Evolutionary conservation across 805 yeast genomes (phyloP).

Genomic region (Myxozyma sirexii): DNA sequence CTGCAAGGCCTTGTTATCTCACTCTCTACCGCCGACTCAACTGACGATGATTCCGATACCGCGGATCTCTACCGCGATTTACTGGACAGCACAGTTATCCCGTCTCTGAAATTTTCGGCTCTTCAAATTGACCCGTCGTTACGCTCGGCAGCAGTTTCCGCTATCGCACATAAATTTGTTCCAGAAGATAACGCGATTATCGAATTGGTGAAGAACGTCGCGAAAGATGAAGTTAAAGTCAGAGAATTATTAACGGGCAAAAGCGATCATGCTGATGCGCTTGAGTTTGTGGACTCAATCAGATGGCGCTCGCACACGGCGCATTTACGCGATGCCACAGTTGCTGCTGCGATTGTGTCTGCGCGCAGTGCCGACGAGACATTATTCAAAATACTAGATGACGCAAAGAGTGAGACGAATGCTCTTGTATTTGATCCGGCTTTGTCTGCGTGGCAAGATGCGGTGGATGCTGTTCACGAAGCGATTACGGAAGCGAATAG

Average conservation of each 20-base stretch:
- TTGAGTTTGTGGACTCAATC: slow-evolving; percentile 49
- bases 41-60: slow-evolving; percentile 34
- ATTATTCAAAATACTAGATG: slow-evolving; percentile 35
- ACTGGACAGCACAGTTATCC: slow-evolving; percentile 63
- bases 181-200: slow-evolving; percentile 47
- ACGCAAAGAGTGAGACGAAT: slow-evolving; percentile 12
- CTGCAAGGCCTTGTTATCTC: slow-evolving; percentile 55
- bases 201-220: slow-evolving; percentile 46
- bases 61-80: slow-evolving; percentile 54
- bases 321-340: slow-evolving; percentile 64
- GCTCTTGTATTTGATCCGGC: slow-evolving; percentile 54
- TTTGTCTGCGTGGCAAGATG: slow-evolving; percentile 68
- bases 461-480: slow-evolving; percentile 59
- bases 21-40: slow-evolving; percentile 29
- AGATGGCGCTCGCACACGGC: slow-evolving; percentile 68
- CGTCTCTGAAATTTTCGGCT: slow-evolving; percentile 55
- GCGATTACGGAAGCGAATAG: slow-evolving; percentile 45
- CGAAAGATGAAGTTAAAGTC: slow-evolving; percentile 31
- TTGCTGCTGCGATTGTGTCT: slow-evolving; percentile 51
- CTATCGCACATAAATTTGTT: slow-evolving; percentile 51
- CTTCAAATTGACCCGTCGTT: slow-evolving; percentile 15
- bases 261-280: slow-evolving; percentile 30
- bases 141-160: slow-evolving; percentile 52
- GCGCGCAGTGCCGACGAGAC: slow-evolving; percentile 38
- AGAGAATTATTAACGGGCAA: slow-evolving; percentile 18